phyloP scores from a whole-genome alignment of 345 rosid genomes.

The Jatropha curcas region DNA sequence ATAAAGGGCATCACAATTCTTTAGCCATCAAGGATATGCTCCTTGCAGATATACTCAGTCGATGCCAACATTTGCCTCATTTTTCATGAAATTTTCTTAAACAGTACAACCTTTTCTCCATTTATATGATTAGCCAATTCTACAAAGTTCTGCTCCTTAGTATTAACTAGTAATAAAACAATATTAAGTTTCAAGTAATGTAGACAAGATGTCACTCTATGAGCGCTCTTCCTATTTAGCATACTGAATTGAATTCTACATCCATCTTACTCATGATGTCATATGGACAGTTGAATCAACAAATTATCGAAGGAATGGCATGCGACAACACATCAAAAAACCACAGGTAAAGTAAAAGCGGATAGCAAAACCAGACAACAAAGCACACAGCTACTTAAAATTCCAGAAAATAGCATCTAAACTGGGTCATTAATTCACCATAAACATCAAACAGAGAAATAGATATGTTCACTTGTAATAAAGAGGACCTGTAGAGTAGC shows the following conservation, averaged over 20 bases:
- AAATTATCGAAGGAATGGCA: background rate
- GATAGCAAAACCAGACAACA: background rate
- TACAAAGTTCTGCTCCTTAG: too few species aligned
- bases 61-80: background rate
- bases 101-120: background rate
- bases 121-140: background rate
- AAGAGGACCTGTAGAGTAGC: constrained; percentile 79
- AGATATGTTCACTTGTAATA: constrained; percentile 16
- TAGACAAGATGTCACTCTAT: background rate
- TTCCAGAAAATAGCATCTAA: background rate
- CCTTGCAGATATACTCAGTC: background rate
- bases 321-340: background rate
- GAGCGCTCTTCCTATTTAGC: background rate
- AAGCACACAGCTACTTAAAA: background rate
- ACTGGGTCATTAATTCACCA: background rate
- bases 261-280: background rate
- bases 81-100: background rate
- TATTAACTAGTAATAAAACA: background rate
- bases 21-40: background rate
- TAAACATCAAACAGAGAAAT: background rate
- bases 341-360: background rate
- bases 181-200: background rate
- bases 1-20: background rate
- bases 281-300: background rate
- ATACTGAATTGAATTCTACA: background rate